Evolutionary conservation across 2,329 filamentous ascomycete species (phyloP).

Genomic region (Fusarium sp.): DNA sequence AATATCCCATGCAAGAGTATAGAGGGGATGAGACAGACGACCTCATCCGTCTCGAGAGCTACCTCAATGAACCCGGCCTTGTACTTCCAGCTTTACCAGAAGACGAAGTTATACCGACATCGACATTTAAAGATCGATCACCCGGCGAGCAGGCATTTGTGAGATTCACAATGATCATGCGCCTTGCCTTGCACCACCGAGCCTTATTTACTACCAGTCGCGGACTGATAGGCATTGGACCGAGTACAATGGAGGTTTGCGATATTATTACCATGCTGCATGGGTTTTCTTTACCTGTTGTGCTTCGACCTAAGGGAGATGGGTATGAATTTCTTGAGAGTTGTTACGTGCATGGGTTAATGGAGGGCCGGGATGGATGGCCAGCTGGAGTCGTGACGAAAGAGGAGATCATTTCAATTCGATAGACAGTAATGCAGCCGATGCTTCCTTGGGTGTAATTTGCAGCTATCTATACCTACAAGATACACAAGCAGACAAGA

Average conservation of each 20-base stretch:
- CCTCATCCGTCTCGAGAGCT: neutral
- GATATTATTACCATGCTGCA: neutral
- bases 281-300: neutral
- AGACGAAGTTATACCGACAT: neutral
- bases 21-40: neutral
- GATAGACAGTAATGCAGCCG: neutral
- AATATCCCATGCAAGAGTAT: neutral
- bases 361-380: neutral
- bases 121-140: neutral
- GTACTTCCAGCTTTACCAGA: neutral
- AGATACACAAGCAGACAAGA: neutral
- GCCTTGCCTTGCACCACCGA: neutral
- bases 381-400: neutral
- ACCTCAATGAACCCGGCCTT: neutral
- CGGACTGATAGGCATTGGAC: neutral
- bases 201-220: neutral
- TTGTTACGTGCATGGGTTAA: neutral
- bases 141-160: neutral
- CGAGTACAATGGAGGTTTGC: neutral
- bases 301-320: neutral
- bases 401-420: neutral
- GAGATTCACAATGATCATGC: neutral
- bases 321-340: neutral
- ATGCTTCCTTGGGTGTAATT: neutral
- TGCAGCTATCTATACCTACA: neutral